Evolutionary conservation across 306 rosid genomes (phyloP), one percentile per base, ranked within the genome.

Genomic region (Comarum palustre): DNA sequence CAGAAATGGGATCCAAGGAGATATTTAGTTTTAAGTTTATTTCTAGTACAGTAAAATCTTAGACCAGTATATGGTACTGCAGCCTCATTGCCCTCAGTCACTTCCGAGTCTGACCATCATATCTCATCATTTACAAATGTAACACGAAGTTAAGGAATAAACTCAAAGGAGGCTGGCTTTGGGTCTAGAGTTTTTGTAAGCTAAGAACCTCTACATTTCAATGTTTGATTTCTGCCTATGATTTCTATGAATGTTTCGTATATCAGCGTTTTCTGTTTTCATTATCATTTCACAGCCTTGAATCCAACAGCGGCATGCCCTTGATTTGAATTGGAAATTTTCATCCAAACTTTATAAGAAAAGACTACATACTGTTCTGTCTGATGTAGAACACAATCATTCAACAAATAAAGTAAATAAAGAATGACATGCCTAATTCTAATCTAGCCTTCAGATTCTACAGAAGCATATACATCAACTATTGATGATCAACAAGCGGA

Each of bases 121-220:
- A 24, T 71, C 34, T 54, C 75, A 54, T 54, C 51, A 39, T 27
- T 27, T 25, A 41, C 24, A 66, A 19, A 25, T 57, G 75, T 41
- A 72, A 41, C 45, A 41, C 13, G 13, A 41, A 41, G 45, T 41
- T 41, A 41, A 38, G 41, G 39, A 71, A 52, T 4, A 34, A 54
- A 57, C 54, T 39, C 41, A 16, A 55, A 41, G 25, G 65, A 57
- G 66, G 54, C 29, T 8, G 76, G 15, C 31, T 72, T 27, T 11
- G 76, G 76, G 31, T 58, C 76, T 58, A 11, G 68, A 46, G 20
- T 10, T 55, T 58, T 69, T 63, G 67, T 63, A 68, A 42, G 71
- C 34, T 39, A 17, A 14, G 63, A 46, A 13, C 6, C 65, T 42
- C 48, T n/a, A 25, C 11, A 25, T 68, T n/a, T 57, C 50, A 38